phyloP scores from a whole-genome alignment of 352 stramenopile genomes.

The Phytophthora hybrid region DNA sequence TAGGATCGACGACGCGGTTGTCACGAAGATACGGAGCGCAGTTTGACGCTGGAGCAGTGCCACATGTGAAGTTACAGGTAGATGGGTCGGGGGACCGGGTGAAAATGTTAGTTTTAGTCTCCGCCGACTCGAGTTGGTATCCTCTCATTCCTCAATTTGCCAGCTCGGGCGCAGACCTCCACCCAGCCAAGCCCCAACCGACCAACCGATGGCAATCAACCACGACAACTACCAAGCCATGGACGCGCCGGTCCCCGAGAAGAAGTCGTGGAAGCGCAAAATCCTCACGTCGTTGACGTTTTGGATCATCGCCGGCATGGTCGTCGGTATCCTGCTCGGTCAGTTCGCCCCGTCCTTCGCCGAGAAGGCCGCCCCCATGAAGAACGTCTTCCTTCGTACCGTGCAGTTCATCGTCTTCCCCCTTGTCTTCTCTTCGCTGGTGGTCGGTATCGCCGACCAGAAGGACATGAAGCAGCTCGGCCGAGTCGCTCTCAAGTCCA shows the following conservation, averaged over 20 bases:
- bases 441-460: slow-evolving; percentile 65
- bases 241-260: slow-evolving; percentile 29
- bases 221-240: slow-evolving; percentile 37
- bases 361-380: slow-evolving; percentile 59
- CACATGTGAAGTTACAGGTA: slow-evolving; percentile 2
- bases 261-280: slow-evolving; percentile 45
- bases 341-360: slow-evolving; percentile 56
- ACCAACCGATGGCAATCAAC: slow-evolving; percentile 17
- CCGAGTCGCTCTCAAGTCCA: slow-evolving; percentile 59
- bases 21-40: slow-evolving; percentile 10
- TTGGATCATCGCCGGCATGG: slow-evolving; percentile 62
- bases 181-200: not conserved
- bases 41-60: not conserved
- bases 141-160: slow-evolving; percentile 33
- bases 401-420: slow-evolving; percentile 76
- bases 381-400: slow-evolving; percentile 61
- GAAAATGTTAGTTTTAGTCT: not conserved
- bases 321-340: slow-evolving; percentile 57
- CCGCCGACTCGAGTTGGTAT: not conserved
- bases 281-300: slow-evolving; percentile 65
- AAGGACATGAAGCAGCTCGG: slow-evolving; percentile 70
- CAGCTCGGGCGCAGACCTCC: slow-evolving; percentile 19
- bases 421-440: slow-evolving; percentile 67
- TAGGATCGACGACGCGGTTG: slow-evolving; percentile 8
- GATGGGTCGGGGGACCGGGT: slow-evolving; percentile 1